These are phyloP conservation scores for Triticum turgidum DNA, from an alignment of 176 grass and related monocot genomes.

Conservation along the genomic window DNA sequence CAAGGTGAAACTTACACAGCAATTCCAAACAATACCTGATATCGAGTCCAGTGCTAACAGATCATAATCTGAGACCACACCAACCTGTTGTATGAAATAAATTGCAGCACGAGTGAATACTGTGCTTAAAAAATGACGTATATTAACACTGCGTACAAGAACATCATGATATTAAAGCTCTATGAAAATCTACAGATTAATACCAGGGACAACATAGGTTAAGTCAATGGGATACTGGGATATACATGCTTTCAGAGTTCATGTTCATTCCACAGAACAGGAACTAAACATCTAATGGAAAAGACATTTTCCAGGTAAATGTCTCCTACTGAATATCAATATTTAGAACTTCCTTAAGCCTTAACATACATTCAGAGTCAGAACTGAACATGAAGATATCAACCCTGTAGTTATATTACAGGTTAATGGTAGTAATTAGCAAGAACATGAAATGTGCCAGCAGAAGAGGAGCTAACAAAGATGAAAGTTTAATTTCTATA, in stretches of 20 bases:
- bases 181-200: no score
- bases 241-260: neutral
- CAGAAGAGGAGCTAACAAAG: neutral
- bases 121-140: no score
- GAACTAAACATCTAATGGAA: neutral
- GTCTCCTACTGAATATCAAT: neutral
- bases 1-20: no score
- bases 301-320: neutral
- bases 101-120: no score
- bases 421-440: neutral
- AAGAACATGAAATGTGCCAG: constrained; percentile 13
- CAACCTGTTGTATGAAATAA: no score
- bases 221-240: neutral
- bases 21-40: no score
- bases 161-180: no score
- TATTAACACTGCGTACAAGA: no score
- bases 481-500: neutral
- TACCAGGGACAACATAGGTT: no score
- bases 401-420: neutral
- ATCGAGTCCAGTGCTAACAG: no score
- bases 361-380: neutral
- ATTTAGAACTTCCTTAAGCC: neutral
- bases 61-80: no score
- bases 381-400: neutral
- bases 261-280: neutral